Percentiles rank a stretch among this genome's conserved stretches.
Conservation (phyloP, 1,284 basidiomycete species). For the Cutaneotrichosporon sp. region DNA sequence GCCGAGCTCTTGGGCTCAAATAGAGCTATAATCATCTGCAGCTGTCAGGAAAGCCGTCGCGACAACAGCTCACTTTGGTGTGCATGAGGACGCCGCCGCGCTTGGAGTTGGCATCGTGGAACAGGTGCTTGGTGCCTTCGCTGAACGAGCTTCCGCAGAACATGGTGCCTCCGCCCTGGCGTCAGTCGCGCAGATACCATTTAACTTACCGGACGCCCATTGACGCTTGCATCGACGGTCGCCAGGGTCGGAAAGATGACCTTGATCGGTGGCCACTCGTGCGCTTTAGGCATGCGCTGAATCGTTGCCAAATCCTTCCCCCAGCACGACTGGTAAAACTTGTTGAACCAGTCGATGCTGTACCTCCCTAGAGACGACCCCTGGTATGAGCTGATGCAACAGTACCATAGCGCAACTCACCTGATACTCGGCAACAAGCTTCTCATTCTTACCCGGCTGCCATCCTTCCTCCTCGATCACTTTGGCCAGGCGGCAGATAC, state of each 20-base stretch:
- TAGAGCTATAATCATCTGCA: conserved; percentile 37
- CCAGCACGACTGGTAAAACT: conserved; percentile 34
- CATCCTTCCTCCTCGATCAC: conserved; percentile 37
- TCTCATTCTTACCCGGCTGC: conserved; percentile 31
- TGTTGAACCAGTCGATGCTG: conserved; percentile 37
- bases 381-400: conserved; percentile 22
- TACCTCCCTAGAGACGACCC: conserved; percentile 44
- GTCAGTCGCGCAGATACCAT: background rate
- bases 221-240: conserved; percentile 35
- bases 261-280: conserved; percentile 37
- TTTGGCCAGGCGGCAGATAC: conserved; percentile 35
- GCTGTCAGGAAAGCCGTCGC: conserved; percentile 3
- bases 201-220: conserved; percentile 27
- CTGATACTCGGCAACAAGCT: conserved; percentile 42
- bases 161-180: conserved; percentile 44
- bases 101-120: conserved; percentile 46
- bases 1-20: conserved; percentile 32
- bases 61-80: conserved; percentile 34
- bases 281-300: conserved; percentile 21
- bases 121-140: conserved; percentile 25
- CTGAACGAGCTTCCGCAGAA: conserved; percentile 37
- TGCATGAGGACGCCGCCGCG: conserved; percentile 47
- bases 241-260: conserved; percentile 41
- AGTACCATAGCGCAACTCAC: conserved; percentile 18
- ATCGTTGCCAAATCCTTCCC: conserved; percentile 27